Evolutionary conservation across 768 basidiomycete genomes (phyloP), one percentile per base, ranked within the genome.

Genomic region (Mycena olivaceomarginata): DNA sequence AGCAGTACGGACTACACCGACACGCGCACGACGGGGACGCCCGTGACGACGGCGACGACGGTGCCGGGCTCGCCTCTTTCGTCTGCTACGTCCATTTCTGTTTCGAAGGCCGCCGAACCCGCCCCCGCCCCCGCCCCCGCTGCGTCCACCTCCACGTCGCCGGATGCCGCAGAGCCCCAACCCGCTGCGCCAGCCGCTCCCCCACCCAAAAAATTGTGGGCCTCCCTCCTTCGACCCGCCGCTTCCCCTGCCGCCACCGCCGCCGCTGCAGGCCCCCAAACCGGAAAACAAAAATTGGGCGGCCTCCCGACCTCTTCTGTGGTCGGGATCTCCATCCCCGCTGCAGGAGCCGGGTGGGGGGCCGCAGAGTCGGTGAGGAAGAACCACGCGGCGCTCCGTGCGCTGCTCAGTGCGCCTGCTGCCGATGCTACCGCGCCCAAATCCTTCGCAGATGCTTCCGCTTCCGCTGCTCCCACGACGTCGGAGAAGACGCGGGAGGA

Each of bases 241-340:
- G 18, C 51, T 53, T 40, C 70, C 11, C 9, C 88, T 6, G 67
- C 82, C 46, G 46, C 83, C 15, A 22, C 70, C 20, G 16, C 51
- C 5, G 20, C 72, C 22, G 46, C 73, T 2, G 25, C 4, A 15
- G 56, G 39, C 1, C 41, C 25, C 46, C 9, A 39, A 40, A 64
- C 83, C 41, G 31, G 31, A 31, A 31, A 31, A 31, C 31, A 31
- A 79, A 80, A 80, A 88, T 86, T 67, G 57, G 90, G 88, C 71
- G 82, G 90, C 4, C 91, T 95, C 18, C 95, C 94, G 2, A 93
- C 91, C 0, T 96, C 95, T 11, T 90, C 91, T 67, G 90, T 95
- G 64, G 90, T 95, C 15, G 95, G 95, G 5, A 90, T 95, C 82
- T 96, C 95, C 59, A 88, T 96, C 77, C 91, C 95, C 3, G 94